Conservation (phyloP, 768 basidiomycete genomes). For the Clathrus columnatus region DNA sequence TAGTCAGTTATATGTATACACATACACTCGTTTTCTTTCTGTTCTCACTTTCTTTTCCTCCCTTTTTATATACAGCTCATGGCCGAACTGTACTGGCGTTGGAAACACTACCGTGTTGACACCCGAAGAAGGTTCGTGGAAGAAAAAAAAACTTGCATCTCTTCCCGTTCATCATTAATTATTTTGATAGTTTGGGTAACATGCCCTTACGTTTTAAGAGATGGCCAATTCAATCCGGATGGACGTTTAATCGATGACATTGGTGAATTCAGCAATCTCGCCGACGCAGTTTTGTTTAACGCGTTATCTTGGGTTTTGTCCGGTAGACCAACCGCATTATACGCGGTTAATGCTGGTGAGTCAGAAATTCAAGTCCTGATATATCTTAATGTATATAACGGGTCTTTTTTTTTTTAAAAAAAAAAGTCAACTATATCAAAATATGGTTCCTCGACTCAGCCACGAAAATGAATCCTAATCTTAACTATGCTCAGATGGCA, state of each 20-base stretch:
- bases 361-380: too few relatives aligned
- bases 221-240: conserved; percentile 51
- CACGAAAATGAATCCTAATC: conserved; percentile 44
- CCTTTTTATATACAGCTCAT: conserved; percentile 17
- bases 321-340: conserved; percentile 22
- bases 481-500: conserved; percentile 37
- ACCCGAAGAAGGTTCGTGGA: conserved; percentile 37
- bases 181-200: conserved; percentile 29
- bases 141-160: neutral
- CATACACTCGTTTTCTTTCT: too few relatives aligned
- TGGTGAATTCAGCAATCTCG: conserved; percentile 34
- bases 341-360: conserved; percentile 46
- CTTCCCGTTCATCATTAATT: neutral
- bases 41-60: neutral
- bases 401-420: too few relatives aligned
- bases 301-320: conserved; percentile 33
- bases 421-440: conserved; percentile 36
- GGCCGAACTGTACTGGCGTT: conserved; percentile 54
- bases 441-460: conserved; percentile 36
- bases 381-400: too few relatives aligned
- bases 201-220: conserved; percentile 40
- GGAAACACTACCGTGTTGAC: conserved; percentile 51
- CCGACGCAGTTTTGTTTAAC: conserved; percentile 39
- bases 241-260: conserved; percentile 44
- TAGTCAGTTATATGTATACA: conserved; percentile 43